These are phyloP conservation scores for Suzukiozyma palmioleophila DNA, from an alignment of 1,139 yeast genomes.

Conservation along the genomic window DNA sequence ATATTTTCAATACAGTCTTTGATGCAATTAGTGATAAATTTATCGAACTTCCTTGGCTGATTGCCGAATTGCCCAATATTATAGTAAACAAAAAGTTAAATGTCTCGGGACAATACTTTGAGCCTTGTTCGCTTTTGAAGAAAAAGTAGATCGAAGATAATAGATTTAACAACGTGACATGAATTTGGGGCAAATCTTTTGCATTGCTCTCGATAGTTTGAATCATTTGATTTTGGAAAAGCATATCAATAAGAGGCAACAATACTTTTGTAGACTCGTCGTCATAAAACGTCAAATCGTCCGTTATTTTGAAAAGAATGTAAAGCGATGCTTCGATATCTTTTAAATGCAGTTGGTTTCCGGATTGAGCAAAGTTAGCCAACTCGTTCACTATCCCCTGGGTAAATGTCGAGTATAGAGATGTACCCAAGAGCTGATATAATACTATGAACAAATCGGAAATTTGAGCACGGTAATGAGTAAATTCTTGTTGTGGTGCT, in stretches of 20 bases:
- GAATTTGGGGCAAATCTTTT: slow-evolving; percentile 8
- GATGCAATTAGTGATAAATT: slow-evolving; percentile 43
- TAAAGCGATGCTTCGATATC: slow-evolving; percentile 70
- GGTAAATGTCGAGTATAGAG: slow-evolving; percentile 50
- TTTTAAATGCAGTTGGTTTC: slow-evolving; percentile 4
- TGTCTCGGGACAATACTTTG: slow-evolving; percentile 39
- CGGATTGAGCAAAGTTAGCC: slow-evolving; percentile 5
- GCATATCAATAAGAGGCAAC: slow-evolving; percentile 20
- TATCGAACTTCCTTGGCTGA: slow-evolving; percentile 14
- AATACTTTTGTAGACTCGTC: slow-evolving; percentile 23
- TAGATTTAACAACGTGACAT: slow-evolving; percentile 11
- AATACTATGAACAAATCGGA: slow-evolving; percentile 70
- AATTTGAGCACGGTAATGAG: slow-evolving; percentile 64
- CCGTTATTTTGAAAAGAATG: slow-evolving; percentile 51
- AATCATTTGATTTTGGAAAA: slow-evolving; percentile 25
- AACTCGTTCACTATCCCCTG: slow-evolving; percentile 31
- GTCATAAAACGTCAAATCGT: slow-evolving; percentile 45
- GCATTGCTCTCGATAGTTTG: slow-evolving; percentile 14
- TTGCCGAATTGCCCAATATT: slow-evolving; percentile 18
- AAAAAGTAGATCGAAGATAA: slow-evolving; percentile 55
- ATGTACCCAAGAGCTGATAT: slow-evolving; percentile 59
- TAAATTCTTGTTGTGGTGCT: slow-evolving; percentile 41
- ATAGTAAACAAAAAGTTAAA: slow-evolving; percentile 43
- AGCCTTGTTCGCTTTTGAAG: slow-evolving; percentile 37
- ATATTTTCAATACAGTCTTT: slow-evolving; percentile 54